Conservation (phyloP, 2,329 filamentous ascomycete genomes). For the Trichoderma endophyticum region DNA sequence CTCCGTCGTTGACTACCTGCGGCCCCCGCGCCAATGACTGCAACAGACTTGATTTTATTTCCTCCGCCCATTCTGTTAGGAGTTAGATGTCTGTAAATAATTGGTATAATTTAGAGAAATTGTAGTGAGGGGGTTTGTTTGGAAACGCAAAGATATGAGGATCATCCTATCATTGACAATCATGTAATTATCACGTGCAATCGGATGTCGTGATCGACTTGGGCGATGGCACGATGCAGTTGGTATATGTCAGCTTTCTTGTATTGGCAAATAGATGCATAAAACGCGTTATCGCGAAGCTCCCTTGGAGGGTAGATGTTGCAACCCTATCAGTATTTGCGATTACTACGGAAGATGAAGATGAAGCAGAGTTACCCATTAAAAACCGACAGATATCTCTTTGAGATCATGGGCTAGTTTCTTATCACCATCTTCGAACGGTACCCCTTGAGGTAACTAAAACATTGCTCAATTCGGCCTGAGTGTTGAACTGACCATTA, state of each 20-base stretch:
- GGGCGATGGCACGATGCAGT: constrained; percentile 13
- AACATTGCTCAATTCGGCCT: background rate
- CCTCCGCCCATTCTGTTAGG: constrained; percentile 13
- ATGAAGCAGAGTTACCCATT: background rate
- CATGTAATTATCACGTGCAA: constrained; percentile 16
- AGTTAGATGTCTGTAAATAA: background rate
- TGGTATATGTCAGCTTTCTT: constrained; percentile 2
- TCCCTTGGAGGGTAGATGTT: background rate
- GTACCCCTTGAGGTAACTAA: background rate
- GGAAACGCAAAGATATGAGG: background rate
- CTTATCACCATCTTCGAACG: background rate
- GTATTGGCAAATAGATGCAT: constrained; percentile 6
- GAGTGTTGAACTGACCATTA: background rate
- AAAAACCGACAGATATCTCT: background rate
- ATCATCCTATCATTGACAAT: background rate
- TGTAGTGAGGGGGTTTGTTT: background rate
- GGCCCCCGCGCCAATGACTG: constrained; percentile 18
- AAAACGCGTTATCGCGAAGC: constrained; percentile 1
- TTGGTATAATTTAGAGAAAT: background rate
- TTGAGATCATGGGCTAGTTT: background rate
- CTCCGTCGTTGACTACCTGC: constrained; percentile 7
- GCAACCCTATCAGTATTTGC: background rate
- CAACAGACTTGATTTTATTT: constrained; percentile 18
- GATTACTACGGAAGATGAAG: background rate
- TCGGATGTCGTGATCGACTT: constrained; percentile 16